Evolutionary conservation across 441 rosid species (phyloP), one percentile per base, ranked within the genome.

Genomic region (Syzygium syzygioides): DNA sequence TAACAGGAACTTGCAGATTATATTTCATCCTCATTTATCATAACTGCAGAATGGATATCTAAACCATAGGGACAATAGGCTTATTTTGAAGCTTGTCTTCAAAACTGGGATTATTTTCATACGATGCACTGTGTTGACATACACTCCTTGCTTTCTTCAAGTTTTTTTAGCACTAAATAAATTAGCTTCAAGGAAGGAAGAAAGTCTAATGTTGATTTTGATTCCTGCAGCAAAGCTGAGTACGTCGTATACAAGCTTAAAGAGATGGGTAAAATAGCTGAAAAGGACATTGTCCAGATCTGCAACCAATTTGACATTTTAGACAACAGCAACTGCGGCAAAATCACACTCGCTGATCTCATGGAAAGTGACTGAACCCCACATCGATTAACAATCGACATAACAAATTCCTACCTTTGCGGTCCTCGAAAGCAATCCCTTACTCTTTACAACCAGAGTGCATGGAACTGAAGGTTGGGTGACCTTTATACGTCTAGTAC

Each of bases 251-350:
- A 94, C 94, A 95, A 95, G 93, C 95, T 95, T 8, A 95, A 93
- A 93, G 94, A 95, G 93, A 94, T 95, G 95, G 94, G 96, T 53
- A 95, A 91, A 90, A 90, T 94, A 88, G 90, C 93, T 86, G 94
- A 93, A 85, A 95, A 94, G 89, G 98, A 95, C 91, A 89, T 94
- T 71, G 64, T 91, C 66, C 95, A 89, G 91, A 94, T 94, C 86
- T 89, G 94, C 87, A 87, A 92, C 48, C 94, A 95, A 90, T 95
- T 95, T 86, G 95, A 93, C 88, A 55, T 79, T 66, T n/a, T 94
- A 90, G 94, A 93, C 87, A 85, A 56, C 68, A 85, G 86, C 88
- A 94, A 90, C 76, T 89, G 92, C 28, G 95, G 96, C 80, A 94
- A 92, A 88, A 94, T 93, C 64, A 92, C 93, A n/a, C 85, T 91